Evolutionary conservation across 345 rosid genomes (phyloP), one percentile per base, ranked within the genome.

Genomic region (Ceriops tagal): DNA sequence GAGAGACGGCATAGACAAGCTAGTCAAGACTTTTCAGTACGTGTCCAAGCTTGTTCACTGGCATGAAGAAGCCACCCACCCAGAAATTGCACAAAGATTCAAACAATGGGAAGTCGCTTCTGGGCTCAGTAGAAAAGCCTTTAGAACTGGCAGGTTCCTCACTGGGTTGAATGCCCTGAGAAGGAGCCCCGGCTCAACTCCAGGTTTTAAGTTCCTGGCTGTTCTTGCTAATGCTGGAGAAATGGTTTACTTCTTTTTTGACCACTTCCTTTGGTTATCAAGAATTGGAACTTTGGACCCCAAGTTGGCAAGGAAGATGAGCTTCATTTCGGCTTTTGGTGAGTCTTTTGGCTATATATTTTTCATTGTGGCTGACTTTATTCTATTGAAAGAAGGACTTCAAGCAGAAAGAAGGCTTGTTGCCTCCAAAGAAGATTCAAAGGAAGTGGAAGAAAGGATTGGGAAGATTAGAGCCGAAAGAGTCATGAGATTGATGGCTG

Each of bases 1-100:
- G 77, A 75, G 97, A 78, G 99, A 95, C 28, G 99, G 99, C 53
- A 95, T 95, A 63, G 99, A 95, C 84, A 95, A 95, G 84, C 96
- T 95, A 26, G 97, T 95, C 66, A 95, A 95, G 81, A 95, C 99
- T 51, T 95, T 95, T 77, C 99, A 95, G 47, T 95, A 95, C 56
- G 96, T 95, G 10, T 84, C 99, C 34, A 95, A 95, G 86, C 96
- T 95, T 19, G 96, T 83, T 20, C 83, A 85, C 80, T 90, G 96
- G 96, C 93, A 71, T 8, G 77, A 64, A 6, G 93, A 92, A 68
- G 27, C 87, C 68, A 69, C 82, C 3, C 72, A 68, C 31, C 92
- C 97, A 3, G 82, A 79, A 16, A 59, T 83, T 0, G 92, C 96
- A 0, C 80, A 67, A 5, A 80, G 90, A 37, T 88, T 90, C 84